Percentiles rank a stretch among this genome's conserved stretches.
Conservation (phyloP, 495 filamentous ascomycete genomes). For the Xylaria nigripes region DNA sequence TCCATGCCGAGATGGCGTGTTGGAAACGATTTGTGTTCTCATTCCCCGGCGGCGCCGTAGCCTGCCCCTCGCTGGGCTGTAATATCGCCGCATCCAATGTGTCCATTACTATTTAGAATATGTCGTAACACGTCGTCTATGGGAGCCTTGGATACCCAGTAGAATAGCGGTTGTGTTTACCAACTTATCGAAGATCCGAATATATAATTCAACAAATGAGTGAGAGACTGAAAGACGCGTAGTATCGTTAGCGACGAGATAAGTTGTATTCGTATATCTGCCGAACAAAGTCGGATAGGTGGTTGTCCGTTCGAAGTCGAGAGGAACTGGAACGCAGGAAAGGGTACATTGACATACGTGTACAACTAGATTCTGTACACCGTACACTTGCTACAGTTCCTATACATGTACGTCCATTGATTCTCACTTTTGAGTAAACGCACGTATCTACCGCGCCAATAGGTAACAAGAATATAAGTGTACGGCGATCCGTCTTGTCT, state of each 20-base stretch:
- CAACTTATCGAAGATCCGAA: constrained; percentile 18
- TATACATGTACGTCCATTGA: not conserved
- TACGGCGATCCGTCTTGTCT: too few relatives aligned
- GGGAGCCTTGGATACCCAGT: constrained; percentile 18
- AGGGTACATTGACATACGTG: not conserved
- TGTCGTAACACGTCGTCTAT: constrained; percentile 9
- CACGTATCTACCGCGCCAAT: not conserved
- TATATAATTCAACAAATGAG: not conserved
- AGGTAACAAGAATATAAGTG: too few relatives aligned
- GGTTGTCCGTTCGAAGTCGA: not conserved
- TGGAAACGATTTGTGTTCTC: constrained; percentile 86
- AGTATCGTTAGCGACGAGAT: not conserved
- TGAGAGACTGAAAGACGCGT: not conserved
- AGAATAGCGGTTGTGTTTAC: constrained; percentile 19
- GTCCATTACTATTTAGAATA: constrained; percentile 14
- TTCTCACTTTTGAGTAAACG: not conserved
- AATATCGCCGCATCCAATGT: constrained; percentile 16
- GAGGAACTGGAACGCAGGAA: not conserved
- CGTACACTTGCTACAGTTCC: not conserved
- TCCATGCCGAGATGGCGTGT: constrained; percentile 89
- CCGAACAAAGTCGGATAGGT: not conserved
- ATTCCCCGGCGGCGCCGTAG: constrained; percentile 11
- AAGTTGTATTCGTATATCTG: not conserved
- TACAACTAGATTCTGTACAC: not conserved
- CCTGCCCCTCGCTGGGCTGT: constrained; percentile 13